Conservation (phyloP, 2,329 filamentous ascomycete species). For the Cladosporium sp. region DNA sequence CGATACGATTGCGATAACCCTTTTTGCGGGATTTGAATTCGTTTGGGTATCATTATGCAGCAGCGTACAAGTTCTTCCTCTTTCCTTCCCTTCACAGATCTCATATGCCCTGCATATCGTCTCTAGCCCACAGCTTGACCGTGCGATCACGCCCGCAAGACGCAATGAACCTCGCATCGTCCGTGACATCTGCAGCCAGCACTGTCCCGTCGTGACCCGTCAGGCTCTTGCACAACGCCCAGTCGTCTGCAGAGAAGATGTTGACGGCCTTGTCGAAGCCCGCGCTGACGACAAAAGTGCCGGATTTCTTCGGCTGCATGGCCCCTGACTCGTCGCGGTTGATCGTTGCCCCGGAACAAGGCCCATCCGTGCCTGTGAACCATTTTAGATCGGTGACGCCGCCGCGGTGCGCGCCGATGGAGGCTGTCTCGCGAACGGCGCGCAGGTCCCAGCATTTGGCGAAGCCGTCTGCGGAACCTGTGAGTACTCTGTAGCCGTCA, state of each 20-base stretch:
- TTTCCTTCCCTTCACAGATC: background rate
- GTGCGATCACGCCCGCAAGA: slow-evolving; percentile 93
- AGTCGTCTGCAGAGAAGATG: slow-evolving; percentile 94
- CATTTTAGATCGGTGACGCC: slow-evolving; percentile 91
- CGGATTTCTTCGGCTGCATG: slow-evolving; percentile 71
- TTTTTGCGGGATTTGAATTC: background rate
- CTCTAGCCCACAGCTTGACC: slow-evolving; percentile 92
- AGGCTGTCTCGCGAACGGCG: slow-evolving; percentile 78
- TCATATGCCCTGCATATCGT: slow-evolving; percentile 61
- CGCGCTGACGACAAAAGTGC: slow-evolving; percentile 85
- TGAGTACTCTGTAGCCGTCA: slow-evolving; percentile 90
- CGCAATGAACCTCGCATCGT: slow-evolving; percentile 86
- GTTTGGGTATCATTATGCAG: slow-evolving; percentile 4
- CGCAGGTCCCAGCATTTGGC: slow-evolving; percentile 97
- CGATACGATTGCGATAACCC: background rate
- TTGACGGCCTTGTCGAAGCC: slow-evolving; percentile 96
- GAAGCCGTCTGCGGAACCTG: slow-evolving; percentile 90
- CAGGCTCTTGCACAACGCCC: slow-evolving; percentile 83
- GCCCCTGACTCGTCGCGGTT: slow-evolving; percentile 54
- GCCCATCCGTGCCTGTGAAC: slow-evolving; percentile 85
- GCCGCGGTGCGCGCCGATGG: slow-evolving; percentile 86
- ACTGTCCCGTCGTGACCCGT: slow-evolving; percentile 92
- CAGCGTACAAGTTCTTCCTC: background rate
- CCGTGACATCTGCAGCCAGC: slow-evolving; percentile 83
- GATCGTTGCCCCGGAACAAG: slow-evolving; percentile 53